Base-by-base conservation (phyloP, 164 flowering plant genomes). In the Sextonia rubra region DNA sequence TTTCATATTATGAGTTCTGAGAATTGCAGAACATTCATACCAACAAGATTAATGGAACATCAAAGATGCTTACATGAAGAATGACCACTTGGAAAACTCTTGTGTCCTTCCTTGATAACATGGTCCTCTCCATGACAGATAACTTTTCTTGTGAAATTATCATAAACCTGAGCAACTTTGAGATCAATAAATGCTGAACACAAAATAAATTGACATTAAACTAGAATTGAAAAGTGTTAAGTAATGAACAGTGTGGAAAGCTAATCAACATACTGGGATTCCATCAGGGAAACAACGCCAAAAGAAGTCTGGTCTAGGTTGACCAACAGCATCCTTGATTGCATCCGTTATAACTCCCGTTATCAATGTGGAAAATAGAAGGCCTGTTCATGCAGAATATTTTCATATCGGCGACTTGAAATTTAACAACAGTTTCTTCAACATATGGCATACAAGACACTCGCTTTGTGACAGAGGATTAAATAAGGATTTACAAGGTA, bases 71-170 rank as follows among this genome's bases (percentile, higher is more conserved):
- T 85, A 91, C 98, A 87, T 37, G 98, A 93, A 64, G 98, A 87
- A 78, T 91, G 94, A 22, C 98, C 98, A 76, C 98, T 93, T 5
- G 98, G 98, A 71, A 93, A 93, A 79, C 95, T 91, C 80, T 93
- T 93, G 71, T 93, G 89, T 23, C 98, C 98, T 88, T 93, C 97
- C 80, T 80, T 90, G 29, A 93, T 89, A 69, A 87, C 89, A 72
- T 74, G 69, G 73, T 83, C 76, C 11, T 76, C 78, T 66, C 98
- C 98, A 58, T 81, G 80, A 75, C 98, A 93, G 14, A 82, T 69
- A 73, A 90, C 97, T 68, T 82, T 69, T 66, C 62, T 69, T 26
- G 88, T 87, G 68, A 83, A 64, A 9, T 70, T 64, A 81, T 90
- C 88, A 77, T 86, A 90, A 24, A 64, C 80, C 94, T 89, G 75